Conservation (phyloP, 345 rosid genomes). For the Limnanthes douglasii region DNA sequence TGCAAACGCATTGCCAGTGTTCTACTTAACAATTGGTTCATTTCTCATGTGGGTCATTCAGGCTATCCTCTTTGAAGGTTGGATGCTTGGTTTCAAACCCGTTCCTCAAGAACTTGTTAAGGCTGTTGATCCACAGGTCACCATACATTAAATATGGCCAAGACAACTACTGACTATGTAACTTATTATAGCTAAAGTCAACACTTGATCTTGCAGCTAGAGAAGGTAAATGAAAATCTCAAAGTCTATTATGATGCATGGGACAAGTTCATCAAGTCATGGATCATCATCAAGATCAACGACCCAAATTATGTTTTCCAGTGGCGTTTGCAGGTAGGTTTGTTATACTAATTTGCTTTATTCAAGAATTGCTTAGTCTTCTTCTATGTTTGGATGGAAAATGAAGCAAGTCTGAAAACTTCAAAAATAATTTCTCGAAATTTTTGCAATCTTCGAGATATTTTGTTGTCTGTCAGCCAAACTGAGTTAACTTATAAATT, state of each 20-base stretch:
- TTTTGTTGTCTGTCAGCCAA: too few species aligned
- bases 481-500: not conserved
- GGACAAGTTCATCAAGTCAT: constrained; percentile 74
- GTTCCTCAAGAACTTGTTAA: constrained; percentile 37
- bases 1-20: not conserved
- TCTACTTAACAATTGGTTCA: not conserved
- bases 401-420: too few species aligned
- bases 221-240: constrained; percentile 65
- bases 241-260: constrained; percentile 78
- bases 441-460: too few species aligned
- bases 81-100: constrained; percentile 98
- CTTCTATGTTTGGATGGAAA: too few species aligned
- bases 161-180: not conserved
- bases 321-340: constrained; percentile 87
- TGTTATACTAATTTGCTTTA: not conserved
- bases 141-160: not conserved
- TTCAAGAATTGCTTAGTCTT: not conserved
- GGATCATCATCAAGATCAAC: constrained; percentile 81
- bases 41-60: constrained; percentile 12
- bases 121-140: constrained; percentile 87
- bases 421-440: too few species aligned
- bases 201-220: constrained; percentile 30
- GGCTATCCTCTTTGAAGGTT: constrained; percentile 89
- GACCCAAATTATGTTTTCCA: constrained; percentile 82
- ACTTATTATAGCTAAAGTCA: not conserved